Base-by-base conservation (phyloP, 257 asterid species). In the Penstemon davidsonii region DNA sequence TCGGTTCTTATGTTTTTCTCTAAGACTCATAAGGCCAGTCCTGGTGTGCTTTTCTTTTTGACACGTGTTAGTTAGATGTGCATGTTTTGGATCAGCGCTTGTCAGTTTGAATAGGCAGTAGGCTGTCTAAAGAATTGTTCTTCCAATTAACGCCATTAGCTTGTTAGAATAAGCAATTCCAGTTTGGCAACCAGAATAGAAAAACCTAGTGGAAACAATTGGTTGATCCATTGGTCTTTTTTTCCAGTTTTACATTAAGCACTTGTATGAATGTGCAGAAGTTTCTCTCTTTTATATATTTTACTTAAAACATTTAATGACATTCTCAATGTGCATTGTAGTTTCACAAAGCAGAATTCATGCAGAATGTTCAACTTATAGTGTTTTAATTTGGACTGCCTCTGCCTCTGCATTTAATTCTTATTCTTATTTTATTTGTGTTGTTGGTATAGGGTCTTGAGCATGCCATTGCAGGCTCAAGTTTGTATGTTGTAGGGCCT, bases 401-500 rank as follows among this genome's bases (percentile, higher is more conserved):
- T 25, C 25, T 19, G 25, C 25, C 25, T 19, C 33, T 25, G 33
- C 33, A 1, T 25, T 25, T 25, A 25, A 25, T 42, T 60, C 37
- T 73, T 3, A 74, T 74, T 72, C 60, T 0, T 25, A 25, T 25
- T 25, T 0, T 25, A 25, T 25, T 25, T 25, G 33, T 19, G 25
- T 25, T 1, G 1, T 25, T 25, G 1, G n/a, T 74, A 55, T 74
- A 91, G 96, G 97, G 96, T 62, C 96, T 91, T 78, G 99, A 94
- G 83, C 99, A 94, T 83, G 90, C 97, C 58, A 88, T 94, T 85
- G 99, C 96, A 40, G 99, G 99, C 62, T 83, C 99, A 52, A 85
- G 92, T 78, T 85, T 94, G 47, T 84, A 94, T 73, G 88, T 94
- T 69, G 97, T 91, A 68, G 95, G 95, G 57, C 91, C 96, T 55